Evolutionary conservation across 768 basidiomycete genomes (phyloP), one percentile per base, ranked within the genome.

Genomic region (Trametes villosa): DNA sequence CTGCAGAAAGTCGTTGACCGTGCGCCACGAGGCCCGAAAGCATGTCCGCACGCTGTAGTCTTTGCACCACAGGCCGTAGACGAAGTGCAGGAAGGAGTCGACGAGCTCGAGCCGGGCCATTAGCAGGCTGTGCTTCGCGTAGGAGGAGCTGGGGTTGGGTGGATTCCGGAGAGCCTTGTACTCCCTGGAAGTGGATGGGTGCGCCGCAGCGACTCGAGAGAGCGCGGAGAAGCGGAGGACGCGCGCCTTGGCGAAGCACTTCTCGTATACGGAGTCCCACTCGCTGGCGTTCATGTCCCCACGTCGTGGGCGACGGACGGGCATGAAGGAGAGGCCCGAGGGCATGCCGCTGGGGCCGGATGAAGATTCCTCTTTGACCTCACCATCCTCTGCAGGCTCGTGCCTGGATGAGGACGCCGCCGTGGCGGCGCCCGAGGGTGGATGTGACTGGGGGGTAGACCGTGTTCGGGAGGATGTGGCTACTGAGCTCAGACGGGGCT

Each of bases 141-240:
- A 93, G 36, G 82, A 75, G 0, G 90, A 90, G 62, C 81, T 82
- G 12, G 83, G 80, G 6, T 82, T 78, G 7, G 89, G 89, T 2
- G 91, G 88, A 64, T 83, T 78, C 5, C 77, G 72, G 13, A 92
- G 76, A 8, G 88, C 83, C 18, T 82, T 79, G 71, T 85, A 88
- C 66, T 87, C 85, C 68, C 82, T 83, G 73, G 87, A 83, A 2
- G 81, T 79, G 5, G 85, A 78, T 27, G 86, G 82, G 68, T 84
- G 90, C 36, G 88, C 86, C 18, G 90, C 88, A 83, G 84, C 86
- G 67, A 90, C 86, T 36, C 91, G 86, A 45, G 86, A 83, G 69
- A 92, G 89, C 26, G 91, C 91, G 1, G 91, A 92, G 70, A 90
- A 92, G 74, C 94, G 93, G 71, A 94, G 87, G 65, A 81, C 76